Percentiles rank a stretch among this genome's conserved stretches.
Evolutionary conservation across 1,284 basidiomycete genomes (phyloP).

Genomic region (Gymnopus androsaceus): DNA sequence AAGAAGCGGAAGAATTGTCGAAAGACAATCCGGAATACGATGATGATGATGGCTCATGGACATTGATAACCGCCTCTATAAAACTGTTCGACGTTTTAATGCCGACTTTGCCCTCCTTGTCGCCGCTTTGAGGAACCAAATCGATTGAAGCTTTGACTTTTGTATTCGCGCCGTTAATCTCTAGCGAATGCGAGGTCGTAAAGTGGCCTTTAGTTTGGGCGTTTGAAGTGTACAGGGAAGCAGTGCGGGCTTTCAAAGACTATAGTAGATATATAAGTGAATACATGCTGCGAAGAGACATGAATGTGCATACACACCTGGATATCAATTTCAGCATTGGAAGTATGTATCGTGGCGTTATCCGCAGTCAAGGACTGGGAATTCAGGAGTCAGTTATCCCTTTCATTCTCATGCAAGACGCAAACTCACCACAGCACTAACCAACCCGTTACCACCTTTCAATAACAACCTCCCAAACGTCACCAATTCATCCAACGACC

Average conservation of each 20-base stretch:
- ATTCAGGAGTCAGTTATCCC: neutral
- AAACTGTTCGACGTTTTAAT: neutral
- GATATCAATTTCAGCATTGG: conserved; percentile 10
- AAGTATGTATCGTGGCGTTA: conserved; percentile 8
- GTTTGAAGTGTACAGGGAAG: conserved; percentile 7
- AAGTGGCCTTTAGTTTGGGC: conserved; percentile 6
- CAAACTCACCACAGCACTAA: conserved; percentile 31
- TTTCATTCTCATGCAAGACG: neutral
- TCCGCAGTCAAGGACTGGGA: conserved; percentile 7
- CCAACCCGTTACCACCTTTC: conserved; percentile 32
- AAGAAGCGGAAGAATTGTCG: neutral
- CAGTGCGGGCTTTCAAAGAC: conserved; percentile 2
- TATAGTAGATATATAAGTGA: neutral
- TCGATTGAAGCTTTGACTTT: neutral
- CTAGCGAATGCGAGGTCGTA: neutral
- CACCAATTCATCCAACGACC: conserved; percentile 27
- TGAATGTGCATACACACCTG: neutral
- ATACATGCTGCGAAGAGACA: no score
- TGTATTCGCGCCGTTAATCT: neutral
- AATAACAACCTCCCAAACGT: conserved; percentile 33
- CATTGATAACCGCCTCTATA: neutral
- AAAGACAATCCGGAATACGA: neutral
- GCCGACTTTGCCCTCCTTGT: neutral
- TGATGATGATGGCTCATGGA: neutral
- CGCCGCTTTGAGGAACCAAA: neutral